phyloP scores from a whole-genome alignment of 306 rosid species.

The Cucurbita moschata region DNA sequence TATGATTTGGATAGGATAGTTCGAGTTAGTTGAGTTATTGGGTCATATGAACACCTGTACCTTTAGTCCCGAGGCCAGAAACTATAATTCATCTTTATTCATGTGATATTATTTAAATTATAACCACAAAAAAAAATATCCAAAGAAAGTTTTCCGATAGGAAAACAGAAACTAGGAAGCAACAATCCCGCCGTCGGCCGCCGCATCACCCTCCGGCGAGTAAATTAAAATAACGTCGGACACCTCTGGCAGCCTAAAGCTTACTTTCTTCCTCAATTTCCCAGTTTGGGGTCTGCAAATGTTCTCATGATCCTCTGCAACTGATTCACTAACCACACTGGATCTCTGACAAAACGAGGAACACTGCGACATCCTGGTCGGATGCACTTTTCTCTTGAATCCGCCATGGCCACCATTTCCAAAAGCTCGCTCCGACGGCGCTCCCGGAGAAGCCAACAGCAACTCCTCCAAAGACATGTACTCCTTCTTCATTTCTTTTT shows the following conservation, averaged over 20 bases:
- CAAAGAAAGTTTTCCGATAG: no score
- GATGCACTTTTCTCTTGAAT: background rate
- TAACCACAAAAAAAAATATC: no score
- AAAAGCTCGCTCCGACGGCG: background rate
- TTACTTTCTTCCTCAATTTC: slow-evolving; percentile 20
- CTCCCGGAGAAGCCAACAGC: background rate
- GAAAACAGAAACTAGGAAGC: background rate
- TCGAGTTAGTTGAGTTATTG: no score
- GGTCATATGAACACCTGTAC: no score
- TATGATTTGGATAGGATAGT: no score
- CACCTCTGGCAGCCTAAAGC: slow-evolving; percentile 25
- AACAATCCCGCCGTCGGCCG: background rate
- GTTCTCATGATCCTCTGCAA: background rate
- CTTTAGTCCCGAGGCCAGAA: no score
- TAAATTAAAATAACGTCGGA: slow-evolving; percentile 18
- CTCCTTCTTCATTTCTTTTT: background rate
- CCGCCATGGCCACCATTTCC: background rate
- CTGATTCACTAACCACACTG: background rate
- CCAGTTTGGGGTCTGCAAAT: slow-evolving; percentile 8
- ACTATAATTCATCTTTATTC: no score
- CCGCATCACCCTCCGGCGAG: slow-evolving; percentile 7
- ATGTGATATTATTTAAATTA: no score
- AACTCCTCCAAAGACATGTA: background rate
- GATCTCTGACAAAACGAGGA: background rate
- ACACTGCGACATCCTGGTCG: background rate